Evolutionary conservation across 352 stramenopile genomes (phyloP).

Genomic region (Pythium guiyangense): DNA sequence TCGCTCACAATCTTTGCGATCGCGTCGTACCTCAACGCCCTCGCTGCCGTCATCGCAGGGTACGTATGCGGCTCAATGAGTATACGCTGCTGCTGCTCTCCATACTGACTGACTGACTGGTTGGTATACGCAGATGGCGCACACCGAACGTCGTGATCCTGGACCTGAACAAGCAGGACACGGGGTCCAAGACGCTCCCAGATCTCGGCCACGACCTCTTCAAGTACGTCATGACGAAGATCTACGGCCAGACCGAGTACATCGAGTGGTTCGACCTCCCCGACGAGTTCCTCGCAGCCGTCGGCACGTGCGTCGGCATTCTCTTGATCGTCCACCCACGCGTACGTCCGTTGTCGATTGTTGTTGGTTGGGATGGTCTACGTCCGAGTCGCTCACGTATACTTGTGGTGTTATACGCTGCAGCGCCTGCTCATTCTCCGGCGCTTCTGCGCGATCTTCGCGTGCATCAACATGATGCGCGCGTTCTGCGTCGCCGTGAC

Average conservation of each 20-base stretch:
- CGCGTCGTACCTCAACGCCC: slow-evolving; percentile 78
- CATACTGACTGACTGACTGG: not conserved
- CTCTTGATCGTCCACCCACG: slow-evolving; percentile 73
- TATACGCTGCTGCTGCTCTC: too few species aligned
- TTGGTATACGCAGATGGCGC: slow-evolving; percentile 40
- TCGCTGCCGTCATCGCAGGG: slow-evolving; percentile 77
- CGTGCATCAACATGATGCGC: slow-evolving; percentile 83
- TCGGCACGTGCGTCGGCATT: slow-evolving; percentile 60
- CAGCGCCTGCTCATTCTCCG: slow-evolving; percentile 80
- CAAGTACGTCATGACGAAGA: slow-evolving; percentile 81
- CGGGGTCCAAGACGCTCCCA: slow-evolving; percentile 67
- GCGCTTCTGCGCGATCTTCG: slow-evolving; percentile 83
- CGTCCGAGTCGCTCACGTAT: not conserved
- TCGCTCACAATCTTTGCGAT: slow-evolving; percentile 74
- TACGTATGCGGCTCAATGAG: slow-evolving; percentile 10
- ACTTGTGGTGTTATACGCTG: not conserved
- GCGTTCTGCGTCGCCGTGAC: slow-evolving; percentile 80
- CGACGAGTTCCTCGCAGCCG: slow-evolving; percentile 75
- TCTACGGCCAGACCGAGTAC: slow-evolving; percentile 68
- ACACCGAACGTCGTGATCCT: slow-evolving; percentile 84
- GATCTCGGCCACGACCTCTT: slow-evolving; percentile 85
- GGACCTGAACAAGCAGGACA: slow-evolving; percentile 49
- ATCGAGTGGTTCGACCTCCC: slow-evolving; percentile 86
- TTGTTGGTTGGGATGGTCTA: not conserved
- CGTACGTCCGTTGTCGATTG: slow-evolving; percentile 22